Conservation (phyloP, 768 basidiomycete species). For the Phaeotremella skinneri region DNA sequence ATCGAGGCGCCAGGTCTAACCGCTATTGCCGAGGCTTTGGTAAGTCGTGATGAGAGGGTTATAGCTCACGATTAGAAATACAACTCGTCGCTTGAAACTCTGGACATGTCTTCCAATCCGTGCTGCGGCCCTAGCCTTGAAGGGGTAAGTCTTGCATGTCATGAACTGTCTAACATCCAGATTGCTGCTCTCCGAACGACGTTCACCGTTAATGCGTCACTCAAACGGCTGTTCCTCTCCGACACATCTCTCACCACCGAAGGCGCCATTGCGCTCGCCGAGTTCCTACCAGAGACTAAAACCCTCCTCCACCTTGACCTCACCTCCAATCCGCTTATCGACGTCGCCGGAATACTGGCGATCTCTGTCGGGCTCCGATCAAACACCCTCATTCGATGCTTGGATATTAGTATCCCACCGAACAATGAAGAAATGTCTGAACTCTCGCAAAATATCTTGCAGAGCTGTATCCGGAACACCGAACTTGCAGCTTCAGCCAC, state of each 20-base stretch:
- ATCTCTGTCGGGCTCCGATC: constrained; percentile 75
- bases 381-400: constrained; percentile 81
- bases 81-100: constrained; percentile 85
- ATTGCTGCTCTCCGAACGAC: constrained; percentile 74
- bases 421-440: constrained; percentile 55
- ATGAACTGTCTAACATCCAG: constrained; percentile 26
- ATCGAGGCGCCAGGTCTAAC: constrained; percentile 78
- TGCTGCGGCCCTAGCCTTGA: constrained; percentile 85
- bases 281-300: constrained; percentile 87
- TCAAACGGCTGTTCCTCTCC: constrained; percentile 89
- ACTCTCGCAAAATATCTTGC: constrained; percentile 84
- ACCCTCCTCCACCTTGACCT: constrained; percentile 87
- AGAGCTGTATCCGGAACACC: constrained; percentile 87
- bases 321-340: constrained; percentile 69
- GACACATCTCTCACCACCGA: constrained; percentile 73
- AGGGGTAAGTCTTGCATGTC: constrained; percentile 62
- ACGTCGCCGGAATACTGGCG: constrained; percentile 89
- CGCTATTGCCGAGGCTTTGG: constrained; percentile 81
- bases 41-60: constrained; percentile 52
- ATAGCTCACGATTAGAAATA: constrained; percentile 66
- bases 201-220: constrained; percentile 83
- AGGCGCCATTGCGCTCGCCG: constrained; percentile 90
- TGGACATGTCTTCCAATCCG: constrained; percentile 89
- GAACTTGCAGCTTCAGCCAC: constrained; percentile 62
- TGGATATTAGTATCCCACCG: constrained; percentile 88